Evolutionary conservation across 352 stramenopile genomes (phyloP).

Genomic region (Pythium brassicae): DNA sequence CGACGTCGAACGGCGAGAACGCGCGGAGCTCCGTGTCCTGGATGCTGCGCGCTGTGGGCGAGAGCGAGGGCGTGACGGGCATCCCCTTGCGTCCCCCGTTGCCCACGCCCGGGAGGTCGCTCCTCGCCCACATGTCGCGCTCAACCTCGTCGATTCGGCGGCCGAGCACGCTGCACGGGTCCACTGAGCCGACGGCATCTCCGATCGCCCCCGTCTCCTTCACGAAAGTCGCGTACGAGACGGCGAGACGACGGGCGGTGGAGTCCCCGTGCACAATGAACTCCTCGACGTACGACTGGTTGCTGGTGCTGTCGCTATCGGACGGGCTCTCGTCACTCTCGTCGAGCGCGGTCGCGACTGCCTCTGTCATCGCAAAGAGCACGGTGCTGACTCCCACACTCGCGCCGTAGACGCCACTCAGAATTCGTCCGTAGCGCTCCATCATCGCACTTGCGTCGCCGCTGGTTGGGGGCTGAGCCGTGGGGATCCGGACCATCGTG

Average conservation of each 20-base stretch:
- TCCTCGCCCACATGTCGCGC: constrained; percentile 44
- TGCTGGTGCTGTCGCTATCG: constrained; percentile 5
- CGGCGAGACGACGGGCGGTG: constrained; percentile 26
- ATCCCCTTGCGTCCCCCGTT: constrained; percentile 61
- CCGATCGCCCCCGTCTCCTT: constrained; percentile 4
- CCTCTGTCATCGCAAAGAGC: constrained; percentile 49
- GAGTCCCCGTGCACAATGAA: constrained; percentile 53
- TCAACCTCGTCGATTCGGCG: constrained; percentile 45
- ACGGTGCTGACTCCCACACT: constrained; percentile 49
- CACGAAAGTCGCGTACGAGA: constrained; percentile 20
- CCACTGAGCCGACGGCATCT: not conserved
- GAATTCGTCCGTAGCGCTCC: constrained; percentile 26
- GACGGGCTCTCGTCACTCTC: not conserved
- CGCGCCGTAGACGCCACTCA: constrained; percentile 34
- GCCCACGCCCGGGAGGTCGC: constrained; percentile 63
- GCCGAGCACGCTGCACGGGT: constrained; percentile 22
- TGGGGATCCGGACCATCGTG: constrained; percentile 31
- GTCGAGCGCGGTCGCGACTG: constrained; percentile 17
- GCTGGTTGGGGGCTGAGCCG: not conserved
- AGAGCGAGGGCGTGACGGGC: constrained; percentile 30
- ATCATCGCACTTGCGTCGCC: not conserved
- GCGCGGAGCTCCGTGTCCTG: constrained; percentile 52
- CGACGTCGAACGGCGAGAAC: constrained; percentile 23
- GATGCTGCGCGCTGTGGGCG: constrained; percentile 37
- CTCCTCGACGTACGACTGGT: constrained; percentile 19